Evolutionary conservation across 495 filamentous ascomycete genomes (phyloP), one percentile per base, ranked within the genome.

Genomic region (Penicillium bialowiezense): DNA sequence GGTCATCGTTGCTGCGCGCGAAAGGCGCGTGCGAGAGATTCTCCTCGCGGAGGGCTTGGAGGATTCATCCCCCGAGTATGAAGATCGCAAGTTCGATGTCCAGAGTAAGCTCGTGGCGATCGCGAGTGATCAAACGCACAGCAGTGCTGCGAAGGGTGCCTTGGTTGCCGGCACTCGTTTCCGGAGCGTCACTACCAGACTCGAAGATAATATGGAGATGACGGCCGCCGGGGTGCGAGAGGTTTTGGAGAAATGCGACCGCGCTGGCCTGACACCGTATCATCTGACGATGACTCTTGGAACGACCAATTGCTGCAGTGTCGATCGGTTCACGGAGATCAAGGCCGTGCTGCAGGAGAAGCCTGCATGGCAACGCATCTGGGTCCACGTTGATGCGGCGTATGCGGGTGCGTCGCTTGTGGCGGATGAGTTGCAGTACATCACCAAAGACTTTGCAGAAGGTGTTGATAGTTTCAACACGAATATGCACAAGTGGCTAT

Each of bases 401-500:
- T 97, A 96, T 70, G 93, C 93, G 3, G 93, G 93, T 0, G 81
- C 89, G 0, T 83, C 90, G 24, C 76, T 97, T 5, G 76, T 96
- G 4, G 85, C 83, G 13, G 84, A 89, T 14, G 90, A 95, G 59
- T 90, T 86, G 62, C 84, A 89, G 53, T 74, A 88, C 59, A 77
- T 90, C 43, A 74, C 86, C 1, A 60, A 74, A 34, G 69, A 78
- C 6, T 81, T 95, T 40, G 63, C 72, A 1, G 66, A 71, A 48
- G 71, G 67, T 0, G 90, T 96, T 49, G 90, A 96, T 68, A 90
- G 85, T 59, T 96, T 93, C 74, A 81, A 96, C 62, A 83, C 89
- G 72, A 98, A 97, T 69, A 87, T 97, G 87, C 93, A 97, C 74
- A 98, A 98, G 73, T 97, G 93, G 91, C 76, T 97, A 31, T 79